phyloP scores from a whole-genome alignment of 768 basidiomycete genomes.

The Suillus cothurnatus region DNA sequence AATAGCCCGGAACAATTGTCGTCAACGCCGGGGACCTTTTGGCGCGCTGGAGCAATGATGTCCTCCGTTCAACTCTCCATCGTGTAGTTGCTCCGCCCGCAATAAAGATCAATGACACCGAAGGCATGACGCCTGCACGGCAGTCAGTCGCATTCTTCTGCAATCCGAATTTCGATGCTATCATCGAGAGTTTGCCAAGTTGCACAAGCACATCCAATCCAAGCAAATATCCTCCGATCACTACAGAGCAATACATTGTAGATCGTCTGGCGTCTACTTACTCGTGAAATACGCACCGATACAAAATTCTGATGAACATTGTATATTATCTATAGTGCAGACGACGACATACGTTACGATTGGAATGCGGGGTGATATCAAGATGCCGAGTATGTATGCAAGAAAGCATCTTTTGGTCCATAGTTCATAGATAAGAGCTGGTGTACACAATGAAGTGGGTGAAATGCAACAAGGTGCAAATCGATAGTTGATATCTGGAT shows the following conservation, averaged over 20 bases:
- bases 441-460: conserved; percentile 17
- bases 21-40: conserved; percentile 83
- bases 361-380: conserved; percentile 7
- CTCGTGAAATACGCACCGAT: conserved; percentile 31
- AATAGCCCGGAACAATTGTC: conserved; percentile 77
- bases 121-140: conserved; percentile 61
- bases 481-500: conserved; percentile 2
- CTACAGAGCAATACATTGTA: conserved; percentile 77
- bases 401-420: conserved; percentile 18
- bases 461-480: conserved; percentile 20
- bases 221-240: conserved; percentile 72
- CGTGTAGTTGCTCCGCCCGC: conserved; percentile 76
- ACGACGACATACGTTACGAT: neutral
- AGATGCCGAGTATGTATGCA: conserved; percentile 16
- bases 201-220: conserved; percentile 43
- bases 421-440: conserved; percentile 19
- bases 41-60: conserved; percentile 82
- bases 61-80: conserved; percentile 78
- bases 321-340: neutral
- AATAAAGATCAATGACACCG: conserved; percentile 47
- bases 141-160: conserved; percentile 90
- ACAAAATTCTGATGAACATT: neutral
- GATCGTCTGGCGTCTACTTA: conserved; percentile 66
- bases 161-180: conserved; percentile 73
- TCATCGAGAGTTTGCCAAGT: conserved; percentile 72